phyloP scores from a whole-genome alignment of 1,284 basidiomycete species.

The Thelephora terrestris region DNA sequence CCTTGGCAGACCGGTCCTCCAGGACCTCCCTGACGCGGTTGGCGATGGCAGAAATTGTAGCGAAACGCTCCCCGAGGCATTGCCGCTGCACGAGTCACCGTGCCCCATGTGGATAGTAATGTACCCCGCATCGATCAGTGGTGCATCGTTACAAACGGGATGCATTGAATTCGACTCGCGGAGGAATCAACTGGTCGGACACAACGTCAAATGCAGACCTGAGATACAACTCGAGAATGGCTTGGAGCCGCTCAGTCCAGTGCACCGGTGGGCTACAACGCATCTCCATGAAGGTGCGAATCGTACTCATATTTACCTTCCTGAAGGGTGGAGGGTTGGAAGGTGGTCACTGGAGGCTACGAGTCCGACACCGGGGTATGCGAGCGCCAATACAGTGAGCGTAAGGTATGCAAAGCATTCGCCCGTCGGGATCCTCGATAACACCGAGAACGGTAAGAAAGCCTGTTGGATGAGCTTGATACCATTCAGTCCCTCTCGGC shows the following conservation, averaged over 20 bases:
- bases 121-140: constrained; percentile 23
- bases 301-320: no score
- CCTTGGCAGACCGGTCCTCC: no score
- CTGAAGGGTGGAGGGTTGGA: not conserved
- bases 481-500: constrained; percentile 13
- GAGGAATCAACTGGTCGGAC: constrained; percentile 16
- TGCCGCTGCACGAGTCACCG: constrained; percentile 33
- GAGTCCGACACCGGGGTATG: constrained; percentile 22
- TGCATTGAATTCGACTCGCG: constrained; percentile 10
- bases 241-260: constrained; percentile 23
- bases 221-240: constrained; percentile 20
- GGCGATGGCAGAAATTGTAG: constrained; percentile 29
- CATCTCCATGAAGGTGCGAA: constrained; percentile 34
- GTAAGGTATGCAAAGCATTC: constrained; percentile 42
- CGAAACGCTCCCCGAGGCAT: constrained; percentile 28
- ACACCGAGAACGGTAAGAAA: no score
- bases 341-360: not conserved
- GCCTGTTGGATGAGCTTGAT: constrained; percentile 18
- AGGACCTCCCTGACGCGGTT: constrained; percentile 30
- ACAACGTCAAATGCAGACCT: constrained; percentile 15
- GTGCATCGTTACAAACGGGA: no score
- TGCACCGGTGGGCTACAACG: constrained; percentile 33
- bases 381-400: constrained; percentile 36
- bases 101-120: constrained; percentile 39
- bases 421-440: constrained; percentile 34